Evolutionary conservation across 495 filamentous ascomycete genomes (phyloP).

Genomic region (Trichoderma virens): DNA sequence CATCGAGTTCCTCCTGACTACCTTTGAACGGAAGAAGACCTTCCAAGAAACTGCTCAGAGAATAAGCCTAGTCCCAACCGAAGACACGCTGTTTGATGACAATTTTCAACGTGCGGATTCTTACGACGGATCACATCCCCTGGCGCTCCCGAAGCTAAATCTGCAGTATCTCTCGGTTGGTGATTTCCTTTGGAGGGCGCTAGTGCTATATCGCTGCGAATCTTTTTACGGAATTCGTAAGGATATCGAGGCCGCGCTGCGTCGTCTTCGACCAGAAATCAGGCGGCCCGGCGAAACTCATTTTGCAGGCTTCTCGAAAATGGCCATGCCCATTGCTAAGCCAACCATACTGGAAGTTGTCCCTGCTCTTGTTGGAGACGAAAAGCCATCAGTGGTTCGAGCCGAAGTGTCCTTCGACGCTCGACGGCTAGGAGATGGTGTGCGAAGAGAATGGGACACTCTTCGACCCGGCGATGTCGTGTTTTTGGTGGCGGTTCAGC

Average conservation of each 20-base stretch:
- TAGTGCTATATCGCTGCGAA: slow-evolving; percentile 83
- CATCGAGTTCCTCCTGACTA: slow-evolving; percentile 67
- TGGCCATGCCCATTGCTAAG: slow-evolving; percentile 81
- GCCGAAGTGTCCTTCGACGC: slow-evolving; percentile 89
- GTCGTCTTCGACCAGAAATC: slow-evolving; percentile 66
- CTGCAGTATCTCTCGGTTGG: slow-evolving; percentile 92
- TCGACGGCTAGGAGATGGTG: slow-evolving; percentile 60
- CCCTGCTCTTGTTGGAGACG: slow-evolving; percentile 75
- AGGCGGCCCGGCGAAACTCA: slow-evolving; percentile 53
- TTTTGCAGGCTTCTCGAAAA: slow-evolving; percentile 83
- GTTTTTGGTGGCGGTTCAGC: slow-evolving; percentile 72
- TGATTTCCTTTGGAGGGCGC: slow-evolving; percentile 91
- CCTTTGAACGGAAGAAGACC: slow-evolving; percentile 67
- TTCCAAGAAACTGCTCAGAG: slow-evolving; percentile 74
- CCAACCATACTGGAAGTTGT: slow-evolving; percentile 83
- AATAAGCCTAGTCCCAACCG: slow-evolving; percentile 73
- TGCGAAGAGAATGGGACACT: slow-evolving; percentile 85
- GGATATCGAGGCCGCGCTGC: slow-evolving; percentile 75
- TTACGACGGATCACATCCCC: slow-evolving; percentile 81
- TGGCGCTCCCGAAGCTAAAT: slow-evolving; percentile 91
- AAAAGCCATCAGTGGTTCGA: slow-evolving; percentile 74
- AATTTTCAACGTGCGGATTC: slow-evolving; percentile 76
- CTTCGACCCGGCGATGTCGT: slow-evolving; percentile 84
- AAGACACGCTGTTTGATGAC: slow-evolving; percentile 75
- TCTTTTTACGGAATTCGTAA: slow-evolving; percentile 91